Conservation (phyloP, 2,329 filamentous ascomycete genomes). For the Calonectria leucothoes region DNA sequence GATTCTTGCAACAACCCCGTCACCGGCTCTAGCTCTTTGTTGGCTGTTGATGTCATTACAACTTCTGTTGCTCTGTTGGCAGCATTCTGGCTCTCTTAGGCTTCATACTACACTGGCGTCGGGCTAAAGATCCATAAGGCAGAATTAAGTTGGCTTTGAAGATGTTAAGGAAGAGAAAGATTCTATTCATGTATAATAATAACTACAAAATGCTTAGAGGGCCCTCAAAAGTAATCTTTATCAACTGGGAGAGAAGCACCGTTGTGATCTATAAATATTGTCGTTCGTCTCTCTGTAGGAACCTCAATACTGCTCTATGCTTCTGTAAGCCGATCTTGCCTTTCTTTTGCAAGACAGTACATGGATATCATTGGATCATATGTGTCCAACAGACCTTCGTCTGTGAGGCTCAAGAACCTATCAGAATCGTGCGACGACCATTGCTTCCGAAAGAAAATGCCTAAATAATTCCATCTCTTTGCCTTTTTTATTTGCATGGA, state of each 20-base stretch:
- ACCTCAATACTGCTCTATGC: too few relatives aligned
- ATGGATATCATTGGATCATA: conserved; percentile 93
- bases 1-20: background rate
- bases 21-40: background rate
- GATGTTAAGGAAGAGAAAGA: background rate
- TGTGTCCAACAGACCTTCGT: conserved; percentile 89
- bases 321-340: conserved; percentile 59
- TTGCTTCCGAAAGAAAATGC: conserved; percentile 91
- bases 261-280: background rate
- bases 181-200: background rate
- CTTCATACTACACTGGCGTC: too few relatives aligned
- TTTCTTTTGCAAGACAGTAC: conserved; percentile 94
- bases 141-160: background rate
- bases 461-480: conserved; percentile 76
- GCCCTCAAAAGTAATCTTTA: too few relatives aligned
- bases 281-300: too few relatives aligned
- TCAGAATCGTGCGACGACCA: conserved; percentile 85
- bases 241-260: too few relatives aligned
- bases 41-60: background rate
- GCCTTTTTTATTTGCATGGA: conserved; percentile 67
- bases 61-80: background rate
- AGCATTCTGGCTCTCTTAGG: background rate
- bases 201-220: too few relatives aligned
- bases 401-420: conserved; percentile 84
- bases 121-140: background rate